phyloP scores from a whole-genome alignment of 176 grass and related monocot genomes.

The sorghum (Sorghum bicolor) region DNA sequence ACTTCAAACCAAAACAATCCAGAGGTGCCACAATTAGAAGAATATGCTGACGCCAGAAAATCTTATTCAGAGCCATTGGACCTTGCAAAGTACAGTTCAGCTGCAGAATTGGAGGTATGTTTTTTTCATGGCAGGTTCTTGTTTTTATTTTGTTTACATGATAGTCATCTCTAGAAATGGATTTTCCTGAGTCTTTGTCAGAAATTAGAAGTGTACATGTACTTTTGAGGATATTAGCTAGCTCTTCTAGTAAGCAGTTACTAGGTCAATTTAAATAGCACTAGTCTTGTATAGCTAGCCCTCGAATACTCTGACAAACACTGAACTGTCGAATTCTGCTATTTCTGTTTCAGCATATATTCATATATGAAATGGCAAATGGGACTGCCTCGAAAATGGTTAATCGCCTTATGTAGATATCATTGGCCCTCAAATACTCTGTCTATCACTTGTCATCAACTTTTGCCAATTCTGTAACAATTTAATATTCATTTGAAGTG shows the following conservation, averaged over 20 bases:
- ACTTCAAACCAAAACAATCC: constrained; percentile 19
- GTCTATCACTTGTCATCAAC: too few relatives aligned
- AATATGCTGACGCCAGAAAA: constrained; percentile 12
- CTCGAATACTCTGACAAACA: not conserved
- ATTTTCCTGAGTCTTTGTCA: not conserved
- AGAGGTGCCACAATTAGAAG: constrained; percentile 14
- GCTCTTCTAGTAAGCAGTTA: not conserved
- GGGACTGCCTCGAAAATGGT: too few relatives aligned
- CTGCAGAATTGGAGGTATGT: constrained; percentile 70
- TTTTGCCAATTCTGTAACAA: too few relatives aligned
- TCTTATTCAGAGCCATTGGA: constrained; percentile 41
- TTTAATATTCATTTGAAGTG: too few relatives aligned
- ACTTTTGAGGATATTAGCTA: not conserved
- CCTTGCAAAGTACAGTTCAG: constrained; percentile 55
- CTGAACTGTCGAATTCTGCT: too few relatives aligned
- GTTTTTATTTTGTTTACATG: not conserved
- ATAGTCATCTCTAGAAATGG: constrained; percentile 9
- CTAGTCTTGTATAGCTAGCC: not conserved
- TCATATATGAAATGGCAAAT: too few relatives aligned
- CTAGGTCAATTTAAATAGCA: constrained; percentile 6
- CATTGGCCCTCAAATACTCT: too few relatives aligned
- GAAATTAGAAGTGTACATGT: not conserved
- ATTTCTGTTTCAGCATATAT: too few relatives aligned
- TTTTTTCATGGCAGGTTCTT: not conserved
- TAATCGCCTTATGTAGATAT: too few relatives aligned